Percentiles rank a stretch among this genome's conserved stretches.
These are phyloP conservation scores for Paramecium biaurelia DNA, from an alignment of 73 alveolate genomes.

Conservation along the genomic window DNA sequence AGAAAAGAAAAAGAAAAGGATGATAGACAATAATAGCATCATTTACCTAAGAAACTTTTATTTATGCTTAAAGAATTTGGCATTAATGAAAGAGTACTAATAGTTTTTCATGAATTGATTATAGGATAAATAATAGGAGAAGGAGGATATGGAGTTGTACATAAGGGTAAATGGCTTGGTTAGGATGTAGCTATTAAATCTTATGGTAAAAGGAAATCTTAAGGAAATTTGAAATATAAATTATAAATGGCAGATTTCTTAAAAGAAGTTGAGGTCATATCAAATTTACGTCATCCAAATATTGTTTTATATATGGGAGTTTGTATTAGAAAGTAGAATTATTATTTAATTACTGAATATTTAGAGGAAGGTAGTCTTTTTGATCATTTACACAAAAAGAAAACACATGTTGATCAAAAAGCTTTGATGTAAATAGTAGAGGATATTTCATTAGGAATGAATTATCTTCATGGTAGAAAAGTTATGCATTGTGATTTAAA, in stretches of 20 bases:
- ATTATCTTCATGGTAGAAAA: conserved; percentile 88
- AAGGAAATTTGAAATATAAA: conserved; percentile 46
- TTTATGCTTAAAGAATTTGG: conserved; percentile 46
- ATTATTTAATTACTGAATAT: conserved; percentile 92
- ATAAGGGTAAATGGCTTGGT: conserved; percentile 87
- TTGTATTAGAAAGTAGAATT: conserved; percentile 73
- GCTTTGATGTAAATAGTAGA: conserved; percentile 83
- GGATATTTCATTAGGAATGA: conserved; percentile 88
- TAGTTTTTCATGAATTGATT: conserved; percentile 18
- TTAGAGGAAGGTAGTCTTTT: conserved; percentile 73
- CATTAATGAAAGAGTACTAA: conserved; percentile 48
- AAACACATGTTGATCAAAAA: conserved; percentile 68
- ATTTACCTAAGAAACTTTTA: not conserved
- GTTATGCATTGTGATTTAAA: conserved; percentile 95
- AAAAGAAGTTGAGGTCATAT: conserved; percentile 89
- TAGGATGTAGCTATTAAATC: conserved; percentile 86
- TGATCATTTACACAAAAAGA: conserved; percentile 77
- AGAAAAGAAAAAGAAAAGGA: not conserved
- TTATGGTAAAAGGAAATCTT: conserved; percentile 75
- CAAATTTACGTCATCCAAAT: conserved; percentile 93
- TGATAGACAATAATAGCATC: not conserved
- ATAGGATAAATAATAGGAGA: conserved; percentile 72
- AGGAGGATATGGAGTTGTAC: conserved; percentile 87
- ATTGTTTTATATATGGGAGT: conserved; percentile 92
- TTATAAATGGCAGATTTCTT: conserved; percentile 82